Percentiles rank a stretch among this genome's conserved stretches.
These are phyloP conservation scores for Trypanosoma platydactyli DNA, from an alignment of 208 protist species.

Conservation along the genomic window DNA sequence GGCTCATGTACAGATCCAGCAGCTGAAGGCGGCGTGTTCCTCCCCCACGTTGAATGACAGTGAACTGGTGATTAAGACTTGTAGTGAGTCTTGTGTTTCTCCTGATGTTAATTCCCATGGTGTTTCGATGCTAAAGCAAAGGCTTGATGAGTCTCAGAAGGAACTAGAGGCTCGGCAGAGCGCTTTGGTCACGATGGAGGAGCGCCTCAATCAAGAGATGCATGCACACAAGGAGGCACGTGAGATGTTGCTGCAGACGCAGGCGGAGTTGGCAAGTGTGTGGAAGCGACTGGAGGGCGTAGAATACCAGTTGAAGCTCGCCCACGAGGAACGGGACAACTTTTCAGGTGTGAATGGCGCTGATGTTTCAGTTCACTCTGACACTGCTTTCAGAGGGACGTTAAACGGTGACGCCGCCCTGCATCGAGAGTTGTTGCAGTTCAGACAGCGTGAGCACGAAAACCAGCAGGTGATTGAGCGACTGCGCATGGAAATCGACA, in stretches of 20 bases:
- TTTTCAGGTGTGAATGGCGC: slow-evolving; percentile 23
- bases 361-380: too few species aligned
- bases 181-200: slow-evolving; percentile 21
- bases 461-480: slow-evolving; percentile 39
- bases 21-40: slow-evolving; percentile 25
- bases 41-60: not conserved
- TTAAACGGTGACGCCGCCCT: slow-evolving; percentile 34
- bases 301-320: slow-evolving; percentile 28
- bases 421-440: slow-evolving; percentile 34
- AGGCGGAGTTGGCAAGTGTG: slow-evolving; percentile 40
- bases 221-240: slow-evolving; percentile 16
- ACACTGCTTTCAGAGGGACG: not conserved
- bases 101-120: not conserved
- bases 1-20: slow-evolving; percentile 38
- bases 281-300: slow-evolving; percentile 43
- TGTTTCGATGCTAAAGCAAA: slow-evolving; percentile 23
- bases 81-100: not conserved
- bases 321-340: slow-evolving; percentile 29
- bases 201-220: slow-evolving; percentile 49
- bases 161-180: slow-evolving; percentile 27
- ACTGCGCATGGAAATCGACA: slow-evolving; percentile 42
- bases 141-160: slow-evolving; percentile 13
- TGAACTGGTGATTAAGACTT: not conserved
- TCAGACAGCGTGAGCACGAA: not conserved
- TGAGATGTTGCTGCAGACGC: slow-evolving; percentile 20